Conservation (phyloP, 2,329 filamentous ascomycete genomes). For the Aplosporella prunicola region DNA sequence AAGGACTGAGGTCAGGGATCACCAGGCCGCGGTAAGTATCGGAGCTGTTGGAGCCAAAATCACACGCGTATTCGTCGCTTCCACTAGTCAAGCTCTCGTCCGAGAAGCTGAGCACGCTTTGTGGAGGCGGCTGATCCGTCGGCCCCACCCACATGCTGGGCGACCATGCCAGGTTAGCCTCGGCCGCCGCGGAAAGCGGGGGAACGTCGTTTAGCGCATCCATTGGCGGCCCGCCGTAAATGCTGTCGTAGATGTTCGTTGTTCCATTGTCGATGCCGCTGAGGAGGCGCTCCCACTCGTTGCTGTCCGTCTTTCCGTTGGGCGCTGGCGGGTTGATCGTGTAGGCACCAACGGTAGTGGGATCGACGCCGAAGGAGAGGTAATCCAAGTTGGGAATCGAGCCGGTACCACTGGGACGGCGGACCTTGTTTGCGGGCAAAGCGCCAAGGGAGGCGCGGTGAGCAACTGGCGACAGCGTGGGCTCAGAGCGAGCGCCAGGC, state of each 20-base stretch:
- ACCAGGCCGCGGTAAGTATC: constrained; percentile 10
- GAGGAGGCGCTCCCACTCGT: constrained; percentile 76
- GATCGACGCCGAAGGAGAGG: constrained; percentile 36
- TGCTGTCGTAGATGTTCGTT: constrained; percentile 75
- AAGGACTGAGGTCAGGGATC: constrained; percentile 10
- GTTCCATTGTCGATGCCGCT: constrained; percentile 70
- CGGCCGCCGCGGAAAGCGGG: constrained; percentile 21
- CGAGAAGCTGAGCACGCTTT: constrained; percentile 50
- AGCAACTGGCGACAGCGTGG: constrained; percentile 35
- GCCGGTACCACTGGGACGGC: constrained; percentile 21
- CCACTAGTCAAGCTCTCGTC: constrained; percentile 51
- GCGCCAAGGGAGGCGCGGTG: constrained; percentile 25
- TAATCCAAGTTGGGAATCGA: constrained; percentile 38
- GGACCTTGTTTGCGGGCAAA: constrained; percentile 26
- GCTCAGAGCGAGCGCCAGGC: constrained; percentile 38
- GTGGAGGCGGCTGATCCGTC: constrained; percentile 27
- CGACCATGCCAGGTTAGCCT: constrained; percentile 26
- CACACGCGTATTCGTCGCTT: constrained; percentile 32
- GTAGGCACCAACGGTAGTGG: constrained; percentile 19
- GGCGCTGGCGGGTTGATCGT: constrained; percentile 31
- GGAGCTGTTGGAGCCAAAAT: constrained; percentile 20
- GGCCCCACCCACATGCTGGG: constrained; percentile 27
- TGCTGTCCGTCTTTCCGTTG: too few relatives aligned
- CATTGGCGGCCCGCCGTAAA: constrained; percentile 57
- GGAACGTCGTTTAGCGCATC: constrained; percentile 28